phyloP scores from a whole-genome alignment of 257 asterid genomes.

The Parsonsia alboflavescens region DNA sequence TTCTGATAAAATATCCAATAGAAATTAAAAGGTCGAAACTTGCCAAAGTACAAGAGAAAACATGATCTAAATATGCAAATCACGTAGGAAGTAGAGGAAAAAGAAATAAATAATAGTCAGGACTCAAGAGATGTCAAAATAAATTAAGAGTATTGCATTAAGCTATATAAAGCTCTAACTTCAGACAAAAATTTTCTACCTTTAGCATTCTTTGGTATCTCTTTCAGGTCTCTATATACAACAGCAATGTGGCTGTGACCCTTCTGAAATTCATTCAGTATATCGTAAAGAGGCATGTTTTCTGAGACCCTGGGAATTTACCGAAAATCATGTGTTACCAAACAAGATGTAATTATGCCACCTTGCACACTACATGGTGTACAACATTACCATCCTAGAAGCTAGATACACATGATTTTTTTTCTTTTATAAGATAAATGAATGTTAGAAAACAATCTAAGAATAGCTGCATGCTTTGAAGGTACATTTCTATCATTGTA shows the following conservation, averaged over 20 bases:
- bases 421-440: neutral
- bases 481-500: neutral
- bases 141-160: neutral
- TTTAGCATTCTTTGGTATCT: constrained; percentile 41
- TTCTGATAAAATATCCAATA: neutral
- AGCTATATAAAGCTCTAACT: neutral
- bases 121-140: neutral
- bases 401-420: neutral
- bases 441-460: neutral
- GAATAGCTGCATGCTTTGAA: neutral
- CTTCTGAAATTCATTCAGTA: constrained; percentile 92
- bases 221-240: constrained; percentile 67
- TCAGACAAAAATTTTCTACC: constrained; percentile 30
- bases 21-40: neutral
- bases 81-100: neutral
- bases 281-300: constrained; percentile 94
- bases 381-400: neutral
- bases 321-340: constrained; percentile 14
- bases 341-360: neutral
- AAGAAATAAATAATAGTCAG: neutral
- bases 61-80: neutral
- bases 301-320: constrained; percentile 68
- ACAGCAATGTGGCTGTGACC: constrained; percentile 99
- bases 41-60: neutral
- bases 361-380: too few relatives aligned